These are phyloP conservation scores for Sphaerobolus stellatus DNA, from an alignment of 1,284 basidiomycete genomes.

Conservation along the genomic window DNA sequence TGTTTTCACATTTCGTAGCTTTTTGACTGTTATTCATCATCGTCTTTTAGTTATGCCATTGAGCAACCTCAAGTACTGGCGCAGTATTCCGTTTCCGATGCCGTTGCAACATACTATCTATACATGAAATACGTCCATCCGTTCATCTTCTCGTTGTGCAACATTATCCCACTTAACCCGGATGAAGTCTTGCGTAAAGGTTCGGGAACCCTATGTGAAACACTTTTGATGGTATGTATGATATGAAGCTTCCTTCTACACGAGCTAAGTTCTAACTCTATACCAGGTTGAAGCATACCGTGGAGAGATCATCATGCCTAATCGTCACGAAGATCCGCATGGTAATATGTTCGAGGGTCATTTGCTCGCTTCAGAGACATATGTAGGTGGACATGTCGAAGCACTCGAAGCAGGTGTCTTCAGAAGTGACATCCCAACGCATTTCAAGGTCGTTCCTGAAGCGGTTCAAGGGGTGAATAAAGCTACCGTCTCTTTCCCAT, in stretches of 20 bases:
- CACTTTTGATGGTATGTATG: constrained; percentile 86
- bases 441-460: constrained; percentile 92
- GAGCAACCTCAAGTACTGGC: constrained; percentile 96
- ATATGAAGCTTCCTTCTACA: background rate
- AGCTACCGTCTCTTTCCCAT: background rate
- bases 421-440: constrained; percentile 90
- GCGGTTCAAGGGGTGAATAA: constrained; percentile 82
- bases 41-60: constrained; percentile 77
- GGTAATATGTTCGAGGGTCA: constrained; percentile 96
- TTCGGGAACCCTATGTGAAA: constrained; percentile 95
- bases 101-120: constrained; percentile 98
- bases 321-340: constrained; percentile 91
- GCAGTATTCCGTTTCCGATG: constrained; percentile 99
- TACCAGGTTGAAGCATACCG: constrained; percentile 91
- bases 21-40: background rate
- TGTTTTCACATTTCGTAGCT: background rate
- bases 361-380: constrained; percentile 94
- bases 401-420: constrained; percentile 98
- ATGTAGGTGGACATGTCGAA: constrained; percentile 99
- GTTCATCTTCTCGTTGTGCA: constrained; percentile 99
- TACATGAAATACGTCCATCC: constrained; percentile 99
- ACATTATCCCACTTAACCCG: constrained; percentile 96
- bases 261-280: background rate
- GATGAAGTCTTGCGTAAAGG: constrained; percentile 98
- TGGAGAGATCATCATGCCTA: constrained; percentile 95